Conservation (phyloP, 345 rosid genomes). For the Salix purpurea region DNA sequence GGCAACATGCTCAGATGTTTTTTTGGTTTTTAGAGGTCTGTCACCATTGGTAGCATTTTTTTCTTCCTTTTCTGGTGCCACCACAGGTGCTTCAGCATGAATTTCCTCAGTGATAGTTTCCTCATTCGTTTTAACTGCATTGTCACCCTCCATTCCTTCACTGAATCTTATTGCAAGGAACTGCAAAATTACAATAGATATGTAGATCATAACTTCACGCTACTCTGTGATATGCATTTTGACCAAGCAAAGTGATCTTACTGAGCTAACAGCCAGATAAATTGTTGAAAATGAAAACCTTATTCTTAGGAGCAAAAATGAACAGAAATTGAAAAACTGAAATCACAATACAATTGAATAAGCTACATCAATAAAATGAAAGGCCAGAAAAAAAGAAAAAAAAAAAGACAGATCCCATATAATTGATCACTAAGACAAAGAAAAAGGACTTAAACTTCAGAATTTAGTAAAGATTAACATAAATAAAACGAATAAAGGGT, state of each 20-base stretch:
- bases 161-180: slow-evolving; percentile 1
- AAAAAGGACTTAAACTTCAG: neutral
- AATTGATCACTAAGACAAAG: neutral
- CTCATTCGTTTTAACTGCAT: slow-evolving; percentile 32
- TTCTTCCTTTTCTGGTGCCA: slow-evolving; percentile 36
- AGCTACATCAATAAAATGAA: neutral
- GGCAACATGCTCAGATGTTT: slow-evolving; percentile 25
- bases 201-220: neutral
- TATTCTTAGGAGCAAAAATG: neutral
- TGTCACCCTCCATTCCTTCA: slow-evolving; percentile 60
- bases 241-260: neutral
- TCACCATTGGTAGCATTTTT: slow-evolving; percentile 18
- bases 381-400: neutral
- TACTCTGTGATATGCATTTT: neutral
- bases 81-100: slow-evolving; percentile 25
- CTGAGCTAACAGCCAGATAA: neutral
- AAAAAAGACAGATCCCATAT: slow-evolving; percentile 2
- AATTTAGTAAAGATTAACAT: neutral
- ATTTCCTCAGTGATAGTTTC: slow-evolving; percentile 27
- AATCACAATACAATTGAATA: neutral
- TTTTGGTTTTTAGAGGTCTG: slow-evolving; percentile 17
- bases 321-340: neutral
- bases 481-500: neutral
- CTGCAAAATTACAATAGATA: slow-evolving; percentile 20
- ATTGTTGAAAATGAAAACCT: neutral